Evolutionary conservation across 1,284 basidiomycete genomes (phyloP).

Genomic region (Cerioporus squamosus): DNA sequence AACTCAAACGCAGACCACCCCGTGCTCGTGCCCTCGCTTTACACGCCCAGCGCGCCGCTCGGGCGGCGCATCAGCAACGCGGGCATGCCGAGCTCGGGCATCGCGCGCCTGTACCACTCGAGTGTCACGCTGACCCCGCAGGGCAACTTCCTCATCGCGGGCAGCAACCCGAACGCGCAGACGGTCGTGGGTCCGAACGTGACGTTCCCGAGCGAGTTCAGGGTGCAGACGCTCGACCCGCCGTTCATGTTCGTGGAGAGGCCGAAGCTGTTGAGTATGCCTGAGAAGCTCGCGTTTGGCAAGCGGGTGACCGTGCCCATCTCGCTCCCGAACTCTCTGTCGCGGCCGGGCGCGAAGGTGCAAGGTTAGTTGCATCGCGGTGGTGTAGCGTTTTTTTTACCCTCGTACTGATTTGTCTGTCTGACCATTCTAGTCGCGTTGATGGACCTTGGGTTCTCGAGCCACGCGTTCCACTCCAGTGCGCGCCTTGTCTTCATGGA

Average conservation of each 20-base stretch:
- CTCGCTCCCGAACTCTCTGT: slow-evolving; percentile 35
- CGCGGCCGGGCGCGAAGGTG: slow-evolving; percentile 32
- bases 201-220: slow-evolving; percentile 81
- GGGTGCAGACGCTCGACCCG: slow-evolving; percentile 81
- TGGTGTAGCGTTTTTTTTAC: not conserved
- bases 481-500: slow-evolving; percentile 51
- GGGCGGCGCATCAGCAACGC: slow-evolving; percentile 68
- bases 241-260: slow-evolving; percentile 46
- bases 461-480: slow-evolving; percentile 50
- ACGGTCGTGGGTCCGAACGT: slow-evolving; percentile 51
- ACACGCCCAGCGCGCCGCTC: slow-evolving; percentile 58
- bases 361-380: slow-evolving; percentile 34
- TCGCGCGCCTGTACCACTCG: slow-evolving; percentile 84
- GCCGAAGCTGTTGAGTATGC: slow-evolving; percentile 41
- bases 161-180: slow-evolving; percentile 87
- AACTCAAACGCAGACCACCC: slow-evolving; percentile 62
- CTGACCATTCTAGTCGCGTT: not conserved
- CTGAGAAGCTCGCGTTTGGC: slow-evolving; percentile 45
- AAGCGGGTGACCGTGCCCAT: slow-evolving; percentile 42
- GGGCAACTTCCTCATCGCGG: slow-evolving; percentile 64
- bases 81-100: slow-evolving; percentile 56
- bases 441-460: slow-evolving; percentile 46
- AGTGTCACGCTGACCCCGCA: slow-evolving; percentile 78
- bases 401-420: not conserved
- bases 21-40: slow-evolving; percentile 58